Evolutionary conservation across 805 yeast genomes (phyloP).

Genomic region (Saccharomycopsis fibuligera): DNA sequence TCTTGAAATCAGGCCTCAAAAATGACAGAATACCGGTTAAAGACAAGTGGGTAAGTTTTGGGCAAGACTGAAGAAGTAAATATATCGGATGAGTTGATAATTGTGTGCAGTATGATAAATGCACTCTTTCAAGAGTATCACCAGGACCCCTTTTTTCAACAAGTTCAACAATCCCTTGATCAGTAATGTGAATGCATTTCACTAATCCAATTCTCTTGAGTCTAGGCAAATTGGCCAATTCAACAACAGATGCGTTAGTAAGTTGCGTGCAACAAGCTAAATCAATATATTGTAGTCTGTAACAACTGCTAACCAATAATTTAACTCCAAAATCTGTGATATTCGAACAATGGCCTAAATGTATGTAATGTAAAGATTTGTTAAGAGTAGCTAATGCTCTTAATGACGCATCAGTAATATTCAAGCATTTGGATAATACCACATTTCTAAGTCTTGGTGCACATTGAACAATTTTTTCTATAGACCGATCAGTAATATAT

Average conservation of each 20-base stretch:
- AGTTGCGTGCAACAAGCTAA: conserved; percentile 90
- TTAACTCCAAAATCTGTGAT: conserved; percentile 87
- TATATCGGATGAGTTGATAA: conserved; percentile 74
- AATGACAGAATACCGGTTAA: conserved; percentile 91
- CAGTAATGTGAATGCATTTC: conserved; percentile 83
- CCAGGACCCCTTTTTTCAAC: conserved; percentile 64
- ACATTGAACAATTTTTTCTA: conserved; percentile 59
- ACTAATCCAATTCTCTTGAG: conserved; percentile 89
- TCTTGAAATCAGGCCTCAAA: conserved; percentile 75
- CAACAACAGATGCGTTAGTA: conserved; percentile 75
- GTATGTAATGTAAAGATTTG: conserved; percentile 77
- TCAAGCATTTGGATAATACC: conserved; percentile 81
- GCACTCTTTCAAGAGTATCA: conserved; percentile 86
- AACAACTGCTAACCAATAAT: conserved; percentile 67
- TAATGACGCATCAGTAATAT: conserved; percentile 76
- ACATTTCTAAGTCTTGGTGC: conserved; percentile 88
- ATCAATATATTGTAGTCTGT: conserved; percentile 85
- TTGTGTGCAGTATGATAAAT: conserved; percentile 82
- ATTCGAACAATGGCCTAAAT: conserved; percentile 87
- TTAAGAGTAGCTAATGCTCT: conserved; percentile 68
- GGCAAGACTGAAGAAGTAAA: conserved; percentile 70
- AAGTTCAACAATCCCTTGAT: conserved; percentile 66
- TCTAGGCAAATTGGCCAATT: conserved; percentile 68
- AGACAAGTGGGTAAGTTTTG: conserved; percentile 81
- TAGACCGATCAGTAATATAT: conserved; percentile 71